Conservation (phyloP, 495 filamentous ascomycete species). For the Aspergillus nidulans region DNA sequence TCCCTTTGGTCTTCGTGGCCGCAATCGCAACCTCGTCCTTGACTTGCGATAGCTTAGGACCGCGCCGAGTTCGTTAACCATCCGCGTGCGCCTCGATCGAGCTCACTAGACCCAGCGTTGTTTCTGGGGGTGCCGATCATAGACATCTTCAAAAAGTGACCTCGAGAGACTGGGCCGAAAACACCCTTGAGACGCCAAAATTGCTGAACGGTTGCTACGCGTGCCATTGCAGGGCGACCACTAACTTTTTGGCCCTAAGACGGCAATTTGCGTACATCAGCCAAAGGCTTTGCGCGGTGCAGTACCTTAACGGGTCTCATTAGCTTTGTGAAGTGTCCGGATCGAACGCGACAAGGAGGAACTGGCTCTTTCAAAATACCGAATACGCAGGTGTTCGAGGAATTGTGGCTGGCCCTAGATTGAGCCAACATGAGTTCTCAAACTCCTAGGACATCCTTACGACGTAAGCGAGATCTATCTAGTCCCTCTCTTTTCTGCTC, state of each 20-base stretch:
- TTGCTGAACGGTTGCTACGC: not conserved
- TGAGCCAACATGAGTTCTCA: slow-evolving; percentile 22
- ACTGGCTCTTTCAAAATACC: not conserved
- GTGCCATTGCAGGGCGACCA: slow-evolving; percentile 2
- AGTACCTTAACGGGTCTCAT: not conserved
- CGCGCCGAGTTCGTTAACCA: slow-evolving; percentile 15
- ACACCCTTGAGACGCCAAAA: not conserved
- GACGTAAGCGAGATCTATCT: slow-evolving; percentile 17
- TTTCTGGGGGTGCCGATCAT: not conserved
- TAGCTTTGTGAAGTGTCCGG: not conserved
- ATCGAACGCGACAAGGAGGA: slow-evolving; percentile 5
- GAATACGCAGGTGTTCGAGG: not conserved
- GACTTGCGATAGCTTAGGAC: slow-evolving; percentile 17
- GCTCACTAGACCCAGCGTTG: not conserved
- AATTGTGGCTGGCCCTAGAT: not conserved
- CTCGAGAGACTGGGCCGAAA: too few species aligned
- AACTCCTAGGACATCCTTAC: slow-evolving; percentile 26
- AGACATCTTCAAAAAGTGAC: not conserved
- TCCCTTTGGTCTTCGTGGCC: slow-evolving; percentile 6
- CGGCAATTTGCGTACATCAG: not conserved
- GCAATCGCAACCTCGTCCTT: slow-evolving; percentile 18
- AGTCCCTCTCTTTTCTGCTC: not conserved
- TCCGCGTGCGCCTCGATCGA: not conserved
- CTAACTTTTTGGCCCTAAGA: not conserved
- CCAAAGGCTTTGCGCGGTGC: not conserved